Percentiles rank a stretch among this genome's conserved stretches.
Evolutionary conservation across 2,329 filamentous ascomycete genomes (phyloP).

Genomic region (Blastomyces percursus): DNA sequence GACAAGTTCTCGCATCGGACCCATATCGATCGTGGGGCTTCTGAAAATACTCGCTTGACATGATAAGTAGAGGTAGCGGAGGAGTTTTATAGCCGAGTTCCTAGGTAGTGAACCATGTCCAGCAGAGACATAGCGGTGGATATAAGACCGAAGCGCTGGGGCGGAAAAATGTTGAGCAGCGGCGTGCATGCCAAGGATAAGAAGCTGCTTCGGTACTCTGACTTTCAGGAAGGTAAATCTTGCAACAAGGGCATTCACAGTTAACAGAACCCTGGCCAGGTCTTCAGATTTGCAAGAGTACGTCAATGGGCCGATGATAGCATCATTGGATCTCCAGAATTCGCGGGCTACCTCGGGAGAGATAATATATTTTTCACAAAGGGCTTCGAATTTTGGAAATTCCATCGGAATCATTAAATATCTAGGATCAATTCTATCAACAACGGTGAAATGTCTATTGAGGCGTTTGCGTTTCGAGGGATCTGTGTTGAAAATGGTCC

Average conservation of each 20-base stretch:
- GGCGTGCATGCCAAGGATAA: conserved; percentile 21
- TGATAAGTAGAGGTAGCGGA: conserved; percentile 9
- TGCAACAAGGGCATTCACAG: conserved; percentile 22
- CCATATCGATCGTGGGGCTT: conserved; percentile 3
- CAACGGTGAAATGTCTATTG: background rate
- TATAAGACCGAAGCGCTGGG: conserved; percentile 21
- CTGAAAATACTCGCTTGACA: conserved; percentile 7
- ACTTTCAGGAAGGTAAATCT: conserved; percentile 19
- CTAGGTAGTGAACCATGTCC: conserved; percentile 11
- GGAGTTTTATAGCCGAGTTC: conserved; percentile 15
- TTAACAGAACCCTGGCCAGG: conserved; percentile 23
- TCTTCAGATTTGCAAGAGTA: conserved; percentile 19
- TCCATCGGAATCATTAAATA: background rate
- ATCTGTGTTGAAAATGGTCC: background rate
- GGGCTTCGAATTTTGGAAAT: background rate
- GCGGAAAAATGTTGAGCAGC: conserved; percentile 23
- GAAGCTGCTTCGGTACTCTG: conserved; percentile 5
- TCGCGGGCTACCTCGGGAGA: background rate
- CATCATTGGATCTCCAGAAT: background rate
- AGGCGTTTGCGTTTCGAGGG: background rate
- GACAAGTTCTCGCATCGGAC: conserved; percentile 9
- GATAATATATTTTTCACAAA: background rate
- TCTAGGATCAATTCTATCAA: background rate
- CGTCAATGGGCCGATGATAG: conserved; percentile 12
- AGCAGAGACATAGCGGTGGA: conserved; percentile 15